Conservation (phyloP, 257 asterid species). For the Scutellaria galericulata region DNA sequence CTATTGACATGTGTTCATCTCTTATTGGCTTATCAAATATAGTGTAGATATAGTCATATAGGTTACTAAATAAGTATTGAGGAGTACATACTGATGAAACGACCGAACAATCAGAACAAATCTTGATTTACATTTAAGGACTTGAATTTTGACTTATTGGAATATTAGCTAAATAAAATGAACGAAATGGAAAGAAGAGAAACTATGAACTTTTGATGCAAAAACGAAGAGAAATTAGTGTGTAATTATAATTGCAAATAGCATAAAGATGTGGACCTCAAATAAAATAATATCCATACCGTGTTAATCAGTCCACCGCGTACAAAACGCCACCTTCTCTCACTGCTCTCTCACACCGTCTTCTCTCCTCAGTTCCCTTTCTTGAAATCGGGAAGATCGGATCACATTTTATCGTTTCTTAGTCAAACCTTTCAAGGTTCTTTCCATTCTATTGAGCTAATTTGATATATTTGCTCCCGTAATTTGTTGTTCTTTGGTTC, state of each 20-base stretch:
- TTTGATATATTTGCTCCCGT: background rate
- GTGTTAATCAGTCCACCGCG: constrained; percentile 33
- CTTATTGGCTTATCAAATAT: too few relatives aligned
- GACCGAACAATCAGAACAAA: too few relatives aligned
- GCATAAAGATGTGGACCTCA: constrained; percentile 34
- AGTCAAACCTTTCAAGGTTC: constrained; percentile 9
- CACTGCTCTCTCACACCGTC: background rate
- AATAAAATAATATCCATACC: constrained; percentile 17
- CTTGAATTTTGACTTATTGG: too few relatives aligned
- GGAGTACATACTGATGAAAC: too few relatives aligned
- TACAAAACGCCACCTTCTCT: constrained; percentile 16
- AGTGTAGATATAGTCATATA: too few relatives aligned
- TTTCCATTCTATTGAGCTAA: constrained; percentile 22
- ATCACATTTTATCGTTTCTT: constrained; percentile 26
- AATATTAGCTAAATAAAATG: too few relatives aligned
- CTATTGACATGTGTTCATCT: too few relatives aligned
- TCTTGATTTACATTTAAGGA: too few relatives aligned
- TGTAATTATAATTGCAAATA: constrained; percentile 19
- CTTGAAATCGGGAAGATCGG: constrained; percentile 36
- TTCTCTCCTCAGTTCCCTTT: background rate
- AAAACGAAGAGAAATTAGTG: too few relatives aligned
- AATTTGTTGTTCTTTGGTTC: background rate
- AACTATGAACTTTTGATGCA: too few relatives aligned
- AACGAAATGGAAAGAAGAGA: too few relatives aligned
- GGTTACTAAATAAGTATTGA: too few relatives aligned